Base-by-base conservation (phyloP, 129 eudicot species). In the Centella asiatica region DNA sequence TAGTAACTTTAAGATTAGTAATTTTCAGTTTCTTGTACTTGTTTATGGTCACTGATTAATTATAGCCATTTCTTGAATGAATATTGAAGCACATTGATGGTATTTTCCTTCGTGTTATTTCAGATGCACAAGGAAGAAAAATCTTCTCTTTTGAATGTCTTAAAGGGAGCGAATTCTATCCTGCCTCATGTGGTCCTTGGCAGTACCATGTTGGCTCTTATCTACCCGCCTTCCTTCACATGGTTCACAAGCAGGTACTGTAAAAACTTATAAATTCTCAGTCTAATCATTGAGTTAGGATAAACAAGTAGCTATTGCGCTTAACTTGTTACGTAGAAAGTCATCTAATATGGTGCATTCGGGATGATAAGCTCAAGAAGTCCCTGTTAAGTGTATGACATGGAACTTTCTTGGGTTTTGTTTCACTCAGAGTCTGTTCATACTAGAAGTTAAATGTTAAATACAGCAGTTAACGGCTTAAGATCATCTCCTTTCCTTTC, bases 221-320 rank as follows among this genome's bases (percentile, higher is more conserved):
- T 87, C 60, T 87, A 81, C 77, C 98, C 98, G 17, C 95, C 98
- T 75, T 92, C 98, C 70, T 87, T 92, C 73, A 81, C 94, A 59
- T 92, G 98, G 98, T 92, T 92, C 64, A 92, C 94, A 37, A 92
- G 76, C 90, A 92, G 95, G 97, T 90, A 17, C 37, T 29, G 14
- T 15, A 56, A 56, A 55, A 58, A 44, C 36, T 22, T 23, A 17
- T 15, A 4, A 13, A 5, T 18, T 31, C 14, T 26, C 14, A 12
- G 8, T 31, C 40, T 4, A 56, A 18, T 56, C n/a, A n/a, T n/a
- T n/a, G n/a, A n/a, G 42, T 24, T 2, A 29, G 58, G 60, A 44
- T 44, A 44, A 44, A 4, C 48, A 44, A 13, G 48, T 44, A n/a
- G 23, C 60, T 29, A 39, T 22, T 29, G 22, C 20, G 31, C 26